These are phyloP conservation scores for Meyerozyma athensensis DNA, from an alignment of 1,139 yeast species.

Conservation along the genomic window DNA sequence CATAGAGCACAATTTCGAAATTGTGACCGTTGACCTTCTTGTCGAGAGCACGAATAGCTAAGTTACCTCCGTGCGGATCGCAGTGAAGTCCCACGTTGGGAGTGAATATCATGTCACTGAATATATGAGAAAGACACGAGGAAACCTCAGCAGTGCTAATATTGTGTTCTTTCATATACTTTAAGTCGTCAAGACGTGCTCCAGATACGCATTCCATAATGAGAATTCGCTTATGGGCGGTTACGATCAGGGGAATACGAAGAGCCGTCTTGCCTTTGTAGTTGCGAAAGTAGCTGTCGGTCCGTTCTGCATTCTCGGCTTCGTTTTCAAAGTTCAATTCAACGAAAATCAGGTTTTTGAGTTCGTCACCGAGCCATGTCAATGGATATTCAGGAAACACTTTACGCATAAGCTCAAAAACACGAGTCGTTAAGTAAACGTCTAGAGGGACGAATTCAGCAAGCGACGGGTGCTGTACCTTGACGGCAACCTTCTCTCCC, in stretches of 20 bases:
- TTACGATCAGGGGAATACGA: slow-evolving; percentile 66
- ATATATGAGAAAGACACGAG: slow-evolving; percentile 80
- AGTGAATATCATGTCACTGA: slow-evolving; percentile 92
- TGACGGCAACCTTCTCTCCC: slow-evolving; percentile 83
- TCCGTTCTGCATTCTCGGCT: slow-evolving; percentile 70
- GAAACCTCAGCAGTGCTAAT: slow-evolving; percentile 79
- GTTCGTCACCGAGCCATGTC: slow-evolving; percentile 90
- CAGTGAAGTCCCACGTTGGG: slow-evolving; percentile 91
- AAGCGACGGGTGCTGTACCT: slow-evolving; percentile 88
- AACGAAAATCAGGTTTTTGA: slow-evolving; percentile 77
- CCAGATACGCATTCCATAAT: slow-evolving; percentile 89
- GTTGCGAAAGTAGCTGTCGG: slow-evolving; percentile 60
- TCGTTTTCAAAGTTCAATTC: slow-evolving; percentile 87
- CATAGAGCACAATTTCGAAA: slow-evolving; percentile 87
- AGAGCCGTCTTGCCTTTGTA: slow-evolving; percentile 64
- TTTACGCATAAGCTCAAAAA: slow-evolving; percentile 67
- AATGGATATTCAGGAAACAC: slow-evolving; percentile 92
- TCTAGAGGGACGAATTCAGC: slow-evolving; percentile 89
- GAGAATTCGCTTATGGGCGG: slow-evolving; percentile 66
- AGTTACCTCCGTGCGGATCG: slow-evolving; percentile 97
- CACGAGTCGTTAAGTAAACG: slow-evolving; percentile 69
- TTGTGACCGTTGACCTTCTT: slow-evolving; percentile 47
- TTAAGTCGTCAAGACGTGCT: slow-evolving; percentile 71
- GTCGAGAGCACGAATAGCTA: slow-evolving; percentile 62
- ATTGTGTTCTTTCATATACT: slow-evolving; percentile 54